Evolutionary conservation across 2,329 filamentous ascomycete genomes (phyloP).

Genomic region (Cytospora schulzeri): DNA sequence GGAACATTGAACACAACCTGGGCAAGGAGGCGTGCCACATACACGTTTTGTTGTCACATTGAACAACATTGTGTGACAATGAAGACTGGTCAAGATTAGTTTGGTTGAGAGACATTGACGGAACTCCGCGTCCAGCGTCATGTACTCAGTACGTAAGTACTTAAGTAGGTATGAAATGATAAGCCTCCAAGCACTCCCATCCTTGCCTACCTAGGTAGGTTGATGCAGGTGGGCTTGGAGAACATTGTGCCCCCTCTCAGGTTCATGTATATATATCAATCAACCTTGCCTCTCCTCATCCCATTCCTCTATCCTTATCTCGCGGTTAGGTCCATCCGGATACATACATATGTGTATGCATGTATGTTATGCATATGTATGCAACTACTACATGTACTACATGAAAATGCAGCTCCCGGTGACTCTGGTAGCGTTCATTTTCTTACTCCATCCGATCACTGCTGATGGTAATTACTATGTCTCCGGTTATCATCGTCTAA

Average conservation of each 20-base stretch:
- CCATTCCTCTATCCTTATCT: background rate
- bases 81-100: background rate
- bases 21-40: background rate
- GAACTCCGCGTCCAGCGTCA: background rate
- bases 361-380: too few species aligned
- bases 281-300: background rate
- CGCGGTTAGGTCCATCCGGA: background rate
- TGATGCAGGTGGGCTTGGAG: too few species aligned
- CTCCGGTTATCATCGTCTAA: background rate
- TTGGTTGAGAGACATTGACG: background rate
- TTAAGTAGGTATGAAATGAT: background rate
- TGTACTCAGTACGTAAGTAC: too few species aligned
- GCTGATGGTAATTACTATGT: background rate
- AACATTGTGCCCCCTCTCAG: too few species aligned
- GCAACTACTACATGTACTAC: too few species aligned
- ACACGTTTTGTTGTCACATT: background rate
- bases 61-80: background rate
- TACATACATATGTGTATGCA: background rate
- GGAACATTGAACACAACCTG: background rate
- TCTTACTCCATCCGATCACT: background rate
- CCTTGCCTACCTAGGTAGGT: too few species aligned
- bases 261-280: background rate
- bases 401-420: background rate
- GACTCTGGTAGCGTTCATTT: background rate
- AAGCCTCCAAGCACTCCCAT: background rate